Evolutionary conservation across 208 protist species (phyloP), one percentile per base, ranked within the genome.

Genomic region (Acanthamoeba quina): DNA sequence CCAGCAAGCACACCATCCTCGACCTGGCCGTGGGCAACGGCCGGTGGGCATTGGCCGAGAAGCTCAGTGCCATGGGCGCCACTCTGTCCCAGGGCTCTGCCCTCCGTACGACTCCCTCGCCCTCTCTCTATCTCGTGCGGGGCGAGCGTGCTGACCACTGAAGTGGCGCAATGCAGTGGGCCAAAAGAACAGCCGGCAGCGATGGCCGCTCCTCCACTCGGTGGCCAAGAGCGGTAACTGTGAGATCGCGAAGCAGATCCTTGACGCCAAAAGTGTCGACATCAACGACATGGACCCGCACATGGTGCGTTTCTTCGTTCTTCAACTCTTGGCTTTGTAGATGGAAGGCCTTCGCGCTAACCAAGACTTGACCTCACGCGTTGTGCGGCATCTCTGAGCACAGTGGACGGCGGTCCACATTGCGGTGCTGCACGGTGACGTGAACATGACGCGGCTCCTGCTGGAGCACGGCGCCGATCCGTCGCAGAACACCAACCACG

Each of bases 381-480:
- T 58, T 58, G 54, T 17, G 54, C 54, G 29, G 11, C 47, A 19
- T 41, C 44, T 0, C n/a, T 10, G 21, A n/a, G 10, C 64, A 6
- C 64, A 91, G 85, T 91, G 85, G 85, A 91, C 85, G 37, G 85
- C 85, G 7, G 21, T 91, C 11, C 85, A 91, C 31, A 37, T 91
- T 41, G 85, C 85, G 2, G 85, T 91, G 85, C 60, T 91, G 44
- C 31, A 29, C 34, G 85, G 64, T 4, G 60, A 91, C 37, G 56
- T 91, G 31, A 29, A 66, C 1, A 91, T 91, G 85, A 56, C 47
- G n/a, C 85, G 85, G 11, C 64, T 91, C 29, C 47, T 91, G 64
- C 64, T 91, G 26, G 62, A 91, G 64, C 64, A 91, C 85, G 64
- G 64, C 24, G 85, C 85, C 41, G 85, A 91, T 52, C 78, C 78